Conservation (phyloP, 371 early-diverging fungal species). For the Funneliformis caledonium region DNA sequence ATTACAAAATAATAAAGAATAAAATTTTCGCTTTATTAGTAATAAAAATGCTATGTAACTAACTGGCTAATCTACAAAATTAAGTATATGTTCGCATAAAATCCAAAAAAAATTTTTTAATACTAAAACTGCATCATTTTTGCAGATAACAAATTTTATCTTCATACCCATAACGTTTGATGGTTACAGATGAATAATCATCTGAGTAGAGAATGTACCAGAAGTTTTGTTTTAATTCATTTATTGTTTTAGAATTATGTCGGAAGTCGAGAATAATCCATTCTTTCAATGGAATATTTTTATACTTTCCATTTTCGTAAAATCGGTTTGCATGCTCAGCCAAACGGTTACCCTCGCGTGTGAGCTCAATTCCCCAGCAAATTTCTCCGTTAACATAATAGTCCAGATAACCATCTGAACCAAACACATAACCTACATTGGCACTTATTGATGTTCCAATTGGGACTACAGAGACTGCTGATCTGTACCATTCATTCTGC, state of each 20-base stretch:
- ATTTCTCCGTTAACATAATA: constrained; percentile 28
- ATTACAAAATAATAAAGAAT: no score
- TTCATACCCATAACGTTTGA: constrained; percentile 58
- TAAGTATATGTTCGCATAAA: no score
- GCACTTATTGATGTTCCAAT: neutral
- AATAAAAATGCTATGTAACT: no score
- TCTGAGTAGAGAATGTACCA: constrained; percentile 23
- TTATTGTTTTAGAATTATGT: constrained; percentile 22
- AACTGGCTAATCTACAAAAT: no score
- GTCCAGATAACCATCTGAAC: constrained; percentile 31
- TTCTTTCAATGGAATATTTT: constrained; percentile 19
- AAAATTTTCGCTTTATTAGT: no score
- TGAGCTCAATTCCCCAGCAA: constrained; percentile 23
- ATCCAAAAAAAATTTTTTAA: no score
- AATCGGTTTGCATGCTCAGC: neutral
- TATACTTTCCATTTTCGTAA: constrained; percentile 18
- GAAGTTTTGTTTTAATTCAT: constrained; percentile 18
- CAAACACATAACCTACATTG: constrained; percentile 30
- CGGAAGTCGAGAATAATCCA: constrained; percentile 30
- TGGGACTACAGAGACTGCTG: constrained; percentile 21
- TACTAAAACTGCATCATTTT: no score
- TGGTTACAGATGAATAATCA: constrained; percentile 55
- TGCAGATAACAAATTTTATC: neutral
- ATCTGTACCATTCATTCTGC: constrained; percentile 33
- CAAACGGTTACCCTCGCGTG: constrained; percentile 1